phyloP scores from a whole-genome alignment of 2,329 filamentous ascomycete genomes.

The Lizonia empirigonia region DNA sequence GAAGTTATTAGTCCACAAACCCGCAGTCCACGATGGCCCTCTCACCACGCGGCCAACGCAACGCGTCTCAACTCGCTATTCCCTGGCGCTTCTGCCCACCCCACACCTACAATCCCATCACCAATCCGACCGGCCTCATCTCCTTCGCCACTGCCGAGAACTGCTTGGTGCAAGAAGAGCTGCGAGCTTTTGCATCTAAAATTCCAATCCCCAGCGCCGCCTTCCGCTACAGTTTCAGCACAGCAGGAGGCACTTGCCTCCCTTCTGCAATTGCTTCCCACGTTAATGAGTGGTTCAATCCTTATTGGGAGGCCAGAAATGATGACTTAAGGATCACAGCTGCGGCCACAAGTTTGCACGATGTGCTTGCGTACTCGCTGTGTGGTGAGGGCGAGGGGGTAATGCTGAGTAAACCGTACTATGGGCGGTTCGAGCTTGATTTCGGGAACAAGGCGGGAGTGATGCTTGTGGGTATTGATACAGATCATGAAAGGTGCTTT shows the following conservation, averaged over 20 bases:
- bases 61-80: conserved; percentile 17
- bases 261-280: conserved; percentile 1
- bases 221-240: not conserved
- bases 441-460: conserved; percentile 52
- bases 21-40: conserved; percentile 1
- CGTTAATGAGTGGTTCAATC: conserved; percentile 3
- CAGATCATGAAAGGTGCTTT: conserved; percentile 23
- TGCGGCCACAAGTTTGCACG: conserved; percentile 51
- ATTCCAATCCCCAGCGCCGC: not conserved
- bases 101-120: conserved; percentile 46
- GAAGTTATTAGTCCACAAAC: not conserved
- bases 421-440: conserved; percentile 57
- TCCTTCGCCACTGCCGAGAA: conserved; percentile 62
- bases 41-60: conserved; percentile 18
- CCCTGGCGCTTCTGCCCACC: conserved; percentile 20
- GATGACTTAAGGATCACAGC: conserved; percentile 50
- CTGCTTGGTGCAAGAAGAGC: conserved; percentile 54
- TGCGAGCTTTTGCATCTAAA: conserved; percentile 33
- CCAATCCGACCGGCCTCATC: conserved; percentile 54
- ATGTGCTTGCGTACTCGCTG: conserved; percentile 52
- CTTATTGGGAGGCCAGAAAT: conserved; percentile 32
- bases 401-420: conserved; percentile 54
- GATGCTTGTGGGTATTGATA: conserved; percentile 22
- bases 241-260: not conserved
- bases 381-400: conserved; percentile 55